phyloP scores from a whole-genome alignment of 1,284 basidiomycete species.

The Phenoliferia sp. region DNA sequence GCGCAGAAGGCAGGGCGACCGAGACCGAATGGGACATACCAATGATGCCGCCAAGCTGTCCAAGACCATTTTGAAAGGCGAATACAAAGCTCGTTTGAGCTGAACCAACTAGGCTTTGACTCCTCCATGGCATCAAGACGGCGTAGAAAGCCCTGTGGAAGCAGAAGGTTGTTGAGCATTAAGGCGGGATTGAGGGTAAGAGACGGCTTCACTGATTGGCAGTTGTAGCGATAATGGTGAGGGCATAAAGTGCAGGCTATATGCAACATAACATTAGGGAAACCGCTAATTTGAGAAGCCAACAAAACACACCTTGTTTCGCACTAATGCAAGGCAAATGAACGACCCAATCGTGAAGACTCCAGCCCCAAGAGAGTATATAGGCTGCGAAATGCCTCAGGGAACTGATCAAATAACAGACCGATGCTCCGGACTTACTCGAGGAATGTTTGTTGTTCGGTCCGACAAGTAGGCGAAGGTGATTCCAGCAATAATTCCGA shows the following conservation, averaged over 20 bases:
- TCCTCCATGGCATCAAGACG: constrained; percentile 16
- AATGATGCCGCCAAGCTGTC: constrained; percentile 10
- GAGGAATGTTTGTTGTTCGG: neutral
- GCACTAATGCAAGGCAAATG: constrained; percentile 26
- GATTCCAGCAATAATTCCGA: neutral
- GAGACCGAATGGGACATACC: neutral
- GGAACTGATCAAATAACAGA: neutral
- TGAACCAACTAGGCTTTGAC: constrained; percentile 19
- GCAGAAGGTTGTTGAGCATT: constrained; percentile 4
- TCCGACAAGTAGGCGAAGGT: neutral
- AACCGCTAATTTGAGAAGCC: neutral
- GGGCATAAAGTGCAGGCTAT: constrained; percentile 28
- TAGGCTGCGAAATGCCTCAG: constrained; percentile 15
- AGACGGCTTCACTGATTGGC: neutral
- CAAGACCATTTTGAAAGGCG: constrained; percentile 29
- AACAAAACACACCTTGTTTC: constrained; percentile 1
- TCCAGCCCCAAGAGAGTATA: constrained; percentile 9
- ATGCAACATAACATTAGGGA: neutral
- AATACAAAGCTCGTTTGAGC: constrained; percentile 22
- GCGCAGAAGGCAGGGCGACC: too few species aligned
- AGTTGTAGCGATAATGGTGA: constrained; percentile 22
- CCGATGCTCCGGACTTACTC: neutral
- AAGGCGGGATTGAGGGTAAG: neutral
- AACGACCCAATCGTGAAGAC: constrained; percentile 14
- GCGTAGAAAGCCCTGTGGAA: constrained; percentile 8